These are phyloP conservation scores for Primulina eburnea DNA, from an alignment of 257 asterid species.

Conservation along the genomic window DNA sequence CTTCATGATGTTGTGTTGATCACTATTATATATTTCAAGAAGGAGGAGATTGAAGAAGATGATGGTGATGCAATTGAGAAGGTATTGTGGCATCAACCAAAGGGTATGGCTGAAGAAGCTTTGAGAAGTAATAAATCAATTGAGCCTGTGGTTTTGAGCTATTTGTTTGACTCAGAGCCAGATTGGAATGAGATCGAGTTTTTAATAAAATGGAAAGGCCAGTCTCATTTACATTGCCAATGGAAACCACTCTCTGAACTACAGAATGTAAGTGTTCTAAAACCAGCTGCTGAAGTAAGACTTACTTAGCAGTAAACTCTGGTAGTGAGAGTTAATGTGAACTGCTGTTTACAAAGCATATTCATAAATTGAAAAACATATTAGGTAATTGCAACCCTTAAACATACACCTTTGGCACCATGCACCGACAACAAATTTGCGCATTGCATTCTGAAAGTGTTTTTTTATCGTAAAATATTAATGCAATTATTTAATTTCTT, in stretches of 20 bases:
- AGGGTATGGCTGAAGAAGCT: constrained; percentile 96
- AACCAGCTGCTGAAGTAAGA: constrained; percentile 13
- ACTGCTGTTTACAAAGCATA: constrained; percentile 16
- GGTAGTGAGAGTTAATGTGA: constrained; percentile 1
- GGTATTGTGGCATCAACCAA: constrained; percentile 98
- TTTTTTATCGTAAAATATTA: too few species aligned
- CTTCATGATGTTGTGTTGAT: constrained; percentile 25
- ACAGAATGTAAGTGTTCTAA: constrained; percentile 70
- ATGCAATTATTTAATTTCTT: neutral
- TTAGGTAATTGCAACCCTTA: neutral
- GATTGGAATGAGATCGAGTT: constrained; percentile 90
- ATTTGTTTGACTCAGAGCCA: constrained; percentile 73
- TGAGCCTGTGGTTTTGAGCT: constrained; percentile 72
- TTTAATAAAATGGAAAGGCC: constrained; percentile 98
- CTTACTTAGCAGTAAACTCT: neutral
- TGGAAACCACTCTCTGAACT: constrained; percentile 89
- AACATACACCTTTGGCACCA: neutral
- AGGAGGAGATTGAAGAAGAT: constrained; percentile 93
- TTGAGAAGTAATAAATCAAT: constrained; percentile 64
- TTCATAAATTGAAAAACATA: constrained; percentile 5
- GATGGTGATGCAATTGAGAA: constrained; percentile 88
- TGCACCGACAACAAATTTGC: neutral
- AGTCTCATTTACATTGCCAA: constrained; percentile 95
- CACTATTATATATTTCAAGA: constrained; percentile 27
- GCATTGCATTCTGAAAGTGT: neutral